Conservation (phyloP, 2,329 filamentous ascomycete species). For the Madurella mycetomatis region DNA sequence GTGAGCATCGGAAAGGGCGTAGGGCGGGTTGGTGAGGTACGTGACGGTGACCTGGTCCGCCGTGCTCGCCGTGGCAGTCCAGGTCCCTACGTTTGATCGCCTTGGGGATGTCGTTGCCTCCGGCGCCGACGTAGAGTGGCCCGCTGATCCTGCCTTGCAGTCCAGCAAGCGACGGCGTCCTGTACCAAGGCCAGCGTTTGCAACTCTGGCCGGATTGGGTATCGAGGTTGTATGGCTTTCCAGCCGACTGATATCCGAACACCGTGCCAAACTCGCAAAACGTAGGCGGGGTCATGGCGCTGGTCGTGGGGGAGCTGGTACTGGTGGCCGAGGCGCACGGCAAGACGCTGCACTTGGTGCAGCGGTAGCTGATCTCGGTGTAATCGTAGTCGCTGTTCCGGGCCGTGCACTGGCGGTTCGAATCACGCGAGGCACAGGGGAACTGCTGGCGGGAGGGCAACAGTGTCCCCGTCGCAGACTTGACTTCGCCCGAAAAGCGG, state of each 20-base stretch:
- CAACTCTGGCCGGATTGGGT: conserved; percentile 17
- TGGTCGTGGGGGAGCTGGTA: neutral
- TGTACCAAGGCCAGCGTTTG: conserved; percentile 24
- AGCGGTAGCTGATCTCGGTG: conserved; percentile 15
- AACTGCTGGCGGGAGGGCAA: conserved; percentile 2
- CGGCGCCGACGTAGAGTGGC: conserved; percentile 19
- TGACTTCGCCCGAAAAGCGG: conserved; percentile 3
- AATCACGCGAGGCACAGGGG: conserved; percentile 8
- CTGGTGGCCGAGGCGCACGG: conserved; percentile 6
- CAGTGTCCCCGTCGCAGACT: neutral
- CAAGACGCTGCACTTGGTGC: conserved; percentile 10
- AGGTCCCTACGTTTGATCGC: conserved; percentile 19
- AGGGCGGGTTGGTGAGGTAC: conserved; percentile 11
- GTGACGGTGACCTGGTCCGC: conserved; percentile 18
- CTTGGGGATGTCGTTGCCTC: conserved; percentile 22
- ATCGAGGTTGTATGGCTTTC: conserved; percentile 13
- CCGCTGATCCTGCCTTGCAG: conserved; percentile 18
- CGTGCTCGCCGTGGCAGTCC: conserved; percentile 13
- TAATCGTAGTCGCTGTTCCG: conserved; percentile 1
- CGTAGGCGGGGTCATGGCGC: neutral
- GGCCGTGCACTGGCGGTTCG: conserved; percentile 2
- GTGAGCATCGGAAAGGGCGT: conserved; percentile 16
- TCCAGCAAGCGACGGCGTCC: conserved; percentile 13
- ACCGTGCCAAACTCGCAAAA: conserved; percentile 17
- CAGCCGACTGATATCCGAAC: conserved; percentile 20